Percentiles rank a stretch among this genome's conserved stretches.
These are phyloP conservation scores for Prunus yedoensis DNA, from an alignment of 331 rosid genomes.

Conservation along the genomic window DNA sequence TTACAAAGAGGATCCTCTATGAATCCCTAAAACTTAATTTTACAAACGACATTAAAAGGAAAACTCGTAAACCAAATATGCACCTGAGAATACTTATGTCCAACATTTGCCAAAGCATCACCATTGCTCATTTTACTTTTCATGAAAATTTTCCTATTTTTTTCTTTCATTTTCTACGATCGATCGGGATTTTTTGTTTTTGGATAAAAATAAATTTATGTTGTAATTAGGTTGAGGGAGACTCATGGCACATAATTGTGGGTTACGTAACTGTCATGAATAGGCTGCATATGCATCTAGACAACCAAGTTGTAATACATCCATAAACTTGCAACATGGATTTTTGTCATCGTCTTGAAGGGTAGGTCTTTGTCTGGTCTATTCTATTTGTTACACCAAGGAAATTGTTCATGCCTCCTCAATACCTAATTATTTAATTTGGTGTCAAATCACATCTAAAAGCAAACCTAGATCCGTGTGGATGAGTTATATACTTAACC, in stretches of 20 bases:
- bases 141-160: background rate
- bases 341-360: background rate
- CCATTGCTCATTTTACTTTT: too few species aligned
- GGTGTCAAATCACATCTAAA: background rate
- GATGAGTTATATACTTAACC: background rate
- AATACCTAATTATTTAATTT: background rate
- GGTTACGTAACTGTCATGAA: background rate
- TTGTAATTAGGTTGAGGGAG: background rate
- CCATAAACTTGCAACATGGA: background rate
- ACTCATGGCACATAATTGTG: background rate
- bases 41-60: too few species aligned
- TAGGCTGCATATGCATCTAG: background rate
- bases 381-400: background rate
- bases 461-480: background rate
- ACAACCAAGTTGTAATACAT: background rate
- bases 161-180: background rate
- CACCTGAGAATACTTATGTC: too few species aligned
- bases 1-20: too few species aligned
- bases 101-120: too few species aligned
- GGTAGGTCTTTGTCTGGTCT: background rate
- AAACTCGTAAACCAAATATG: too few species aligned
- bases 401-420: background rate
- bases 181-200: background rate
- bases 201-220: background rate
- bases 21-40: too few species aligned